These are phyloP conservation scores for Debaryomyces coudertii DNA, from an alignment of 1,139 yeast species.

Conservation along the genomic window DNA sequence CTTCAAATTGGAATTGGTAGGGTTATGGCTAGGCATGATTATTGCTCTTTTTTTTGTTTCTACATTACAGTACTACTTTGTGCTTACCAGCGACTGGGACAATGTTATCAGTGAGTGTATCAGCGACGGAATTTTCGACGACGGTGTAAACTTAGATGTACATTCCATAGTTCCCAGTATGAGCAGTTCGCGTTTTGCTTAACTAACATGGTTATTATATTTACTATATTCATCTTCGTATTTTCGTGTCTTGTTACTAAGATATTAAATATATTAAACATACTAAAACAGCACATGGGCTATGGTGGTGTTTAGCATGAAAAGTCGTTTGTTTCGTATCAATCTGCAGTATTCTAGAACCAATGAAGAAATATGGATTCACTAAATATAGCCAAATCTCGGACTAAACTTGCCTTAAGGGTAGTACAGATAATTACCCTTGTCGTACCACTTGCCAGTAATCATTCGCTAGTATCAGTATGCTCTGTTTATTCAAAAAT, in stretches of 20 bases:
- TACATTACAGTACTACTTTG: conserved; percentile 47
- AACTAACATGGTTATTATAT: neutral
- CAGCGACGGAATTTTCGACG: conserved; percentile 44
- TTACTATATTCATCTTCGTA: neutral
- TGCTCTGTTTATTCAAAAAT: neutral
- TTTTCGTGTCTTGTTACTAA: neutral
- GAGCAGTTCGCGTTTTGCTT: conserved; percentile 25
- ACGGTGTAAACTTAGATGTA: conserved; percentile 34
- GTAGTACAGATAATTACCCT: neutral
- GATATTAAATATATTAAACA: neutral
- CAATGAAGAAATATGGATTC: too few species aligned
- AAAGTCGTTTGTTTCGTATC: neutral
- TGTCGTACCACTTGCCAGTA: neutral
- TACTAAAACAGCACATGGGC: neutral
- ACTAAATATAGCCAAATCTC: neutral
- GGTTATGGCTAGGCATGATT: conserved; percentile 67
- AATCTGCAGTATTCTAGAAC: too few species aligned
- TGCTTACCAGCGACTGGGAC: conserved; percentile 60
- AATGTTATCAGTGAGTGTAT: conserved; percentile 47
- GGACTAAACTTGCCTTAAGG: neutral
- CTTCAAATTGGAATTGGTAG: conserved; percentile 47
- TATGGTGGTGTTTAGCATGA: neutral
- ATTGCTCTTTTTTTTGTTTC: conserved; percentile 55
- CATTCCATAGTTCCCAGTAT: conserved; percentile 40
- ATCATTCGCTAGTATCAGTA: neutral